A percentile compares a stretch with the other conserved stretches of the same genome.
These are phyloP conservation scores for Suhomyces wounanorum DNA, from an alignment of 1,139 yeast genomes.

Conservation along the genomic window DNA sequence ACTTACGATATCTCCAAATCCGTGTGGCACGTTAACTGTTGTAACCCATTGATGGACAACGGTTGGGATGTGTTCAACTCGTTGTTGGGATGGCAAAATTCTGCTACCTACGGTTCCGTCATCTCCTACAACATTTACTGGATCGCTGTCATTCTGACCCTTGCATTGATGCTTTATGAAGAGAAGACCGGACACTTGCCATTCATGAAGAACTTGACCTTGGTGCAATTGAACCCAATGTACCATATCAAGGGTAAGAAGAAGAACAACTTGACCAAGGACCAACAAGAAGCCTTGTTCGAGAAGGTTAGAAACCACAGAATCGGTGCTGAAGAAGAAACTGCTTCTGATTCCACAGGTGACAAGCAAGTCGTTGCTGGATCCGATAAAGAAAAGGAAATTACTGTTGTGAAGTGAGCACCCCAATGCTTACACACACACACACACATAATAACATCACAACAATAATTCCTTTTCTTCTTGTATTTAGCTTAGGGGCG, in stretches of 20 bases:
- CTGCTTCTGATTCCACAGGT: constrained; percentile 11
- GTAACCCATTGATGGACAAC: constrained; percentile 87
- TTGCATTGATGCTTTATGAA: constrained; percentile 26
- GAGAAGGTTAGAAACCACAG: constrained; percentile 20
- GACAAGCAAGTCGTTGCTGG: constrained; percentile 9
- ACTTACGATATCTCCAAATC: constrained; percentile 78
- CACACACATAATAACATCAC: constrained; percentile 12
- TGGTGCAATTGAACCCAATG: constrained; percentile 27
- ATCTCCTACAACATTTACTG: constrained; percentile 29
- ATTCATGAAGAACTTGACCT: constrained; percentile 21
- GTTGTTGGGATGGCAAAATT: constrained; percentile 32
- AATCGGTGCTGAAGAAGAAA: constrained; percentile 14
- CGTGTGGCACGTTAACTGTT: constrained; percentile 97
- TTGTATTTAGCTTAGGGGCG: constrained; percentile 3
- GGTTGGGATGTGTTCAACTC: constrained; percentile 96
- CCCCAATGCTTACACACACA: constrained; percentile 4
- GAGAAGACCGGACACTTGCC: constrained; percentile 31
- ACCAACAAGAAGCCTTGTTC: constrained; percentile 24
- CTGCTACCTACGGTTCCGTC: constrained; percentile 31
- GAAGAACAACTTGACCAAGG: constrained; percentile 22
- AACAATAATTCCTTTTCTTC: neutral
- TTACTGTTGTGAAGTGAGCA: constrained; percentile 2
- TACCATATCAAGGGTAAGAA: constrained; percentile 29
- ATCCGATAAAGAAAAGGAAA: constrained; percentile 8
- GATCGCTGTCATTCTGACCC: constrained; percentile 21